Percentiles rank a stretch among this genome's conserved stretches.
phyloP scores from a whole-genome alignment of 306 rosid genomes.

The Betula pendula region DNA sequence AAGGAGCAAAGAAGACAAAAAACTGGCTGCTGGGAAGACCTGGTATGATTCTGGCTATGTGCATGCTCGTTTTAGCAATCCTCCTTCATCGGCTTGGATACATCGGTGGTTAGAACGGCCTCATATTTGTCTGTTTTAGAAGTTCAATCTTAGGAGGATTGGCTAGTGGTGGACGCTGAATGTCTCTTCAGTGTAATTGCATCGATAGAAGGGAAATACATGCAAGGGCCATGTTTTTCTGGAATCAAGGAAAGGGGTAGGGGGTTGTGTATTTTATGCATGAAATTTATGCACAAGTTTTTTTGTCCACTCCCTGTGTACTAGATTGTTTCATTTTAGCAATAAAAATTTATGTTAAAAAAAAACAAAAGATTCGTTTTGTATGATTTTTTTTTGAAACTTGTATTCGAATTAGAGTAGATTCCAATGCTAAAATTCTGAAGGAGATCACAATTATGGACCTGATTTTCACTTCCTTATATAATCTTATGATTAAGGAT shows the following conservation, averaged over 20 bases:
- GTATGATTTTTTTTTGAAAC: not conserved
- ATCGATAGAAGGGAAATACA: conserved; percentile 8
- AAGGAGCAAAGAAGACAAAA: conserved; percentile 78
- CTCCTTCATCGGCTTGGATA: conserved; percentile 79
- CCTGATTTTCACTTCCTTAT: not conserved
- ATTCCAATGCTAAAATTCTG: not conserved
- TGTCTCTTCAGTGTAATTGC: conserved; percentile 14
- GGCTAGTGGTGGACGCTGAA: no score
- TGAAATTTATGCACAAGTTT: not conserved
- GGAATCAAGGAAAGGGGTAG: not conserved
- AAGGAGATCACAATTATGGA: not conserved
- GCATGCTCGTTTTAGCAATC: conserved; percentile 82
- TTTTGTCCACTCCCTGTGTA: not conserved
- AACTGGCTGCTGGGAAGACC: conserved; percentile 83
- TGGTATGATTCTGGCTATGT: conserved; percentile 76
- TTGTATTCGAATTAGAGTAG: not conserved
- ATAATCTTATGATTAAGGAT: no score
- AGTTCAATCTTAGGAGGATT: conserved; percentile 23
- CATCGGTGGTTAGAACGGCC: conserved; percentile 69
- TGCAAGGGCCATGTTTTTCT: no score
- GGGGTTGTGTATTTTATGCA: not conserved
- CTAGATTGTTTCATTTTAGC: not conserved
- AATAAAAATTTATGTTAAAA: not conserved
- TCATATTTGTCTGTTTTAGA: not conserved
- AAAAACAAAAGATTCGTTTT: not conserved